Percentiles rank a stretch among this genome's conserved stretches.
phyloP scores from a whole-genome alignment of 2,329 filamentous ascomycete species.

The Botrytis hyacinthi region DNA sequence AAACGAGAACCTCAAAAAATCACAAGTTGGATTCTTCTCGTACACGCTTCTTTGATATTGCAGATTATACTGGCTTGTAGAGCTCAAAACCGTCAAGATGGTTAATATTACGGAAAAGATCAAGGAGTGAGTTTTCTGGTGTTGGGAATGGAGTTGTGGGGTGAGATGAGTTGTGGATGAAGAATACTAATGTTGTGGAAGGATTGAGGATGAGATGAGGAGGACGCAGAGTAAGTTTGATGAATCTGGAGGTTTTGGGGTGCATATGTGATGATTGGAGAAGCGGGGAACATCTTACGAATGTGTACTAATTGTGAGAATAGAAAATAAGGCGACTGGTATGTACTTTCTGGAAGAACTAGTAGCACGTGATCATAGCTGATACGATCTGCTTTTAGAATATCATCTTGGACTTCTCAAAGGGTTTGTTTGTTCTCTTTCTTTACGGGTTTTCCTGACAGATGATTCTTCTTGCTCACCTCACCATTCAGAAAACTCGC shows the following conservation, averaged over 20 bases:
- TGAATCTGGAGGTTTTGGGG: background rate
- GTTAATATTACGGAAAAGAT: slow-evolving; percentile 99
- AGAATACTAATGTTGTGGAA: slow-evolving; percentile 41
- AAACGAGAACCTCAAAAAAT: slow-evolving; percentile 13
- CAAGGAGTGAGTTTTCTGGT: slow-evolving; percentile 73
- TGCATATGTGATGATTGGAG: background rate
- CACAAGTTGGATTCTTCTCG: background rate
- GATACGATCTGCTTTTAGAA: slow-evolving; percentile 54
- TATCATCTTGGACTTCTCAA: slow-evolving; percentile 97
- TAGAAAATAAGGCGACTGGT: slow-evolving; percentile 99
- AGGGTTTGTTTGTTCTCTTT: slow-evolving; percentile 69
- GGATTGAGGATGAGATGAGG: slow-evolving; percentile 99
- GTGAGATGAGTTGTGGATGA: slow-evolving; percentile 14
- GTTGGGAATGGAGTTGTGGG: background rate
- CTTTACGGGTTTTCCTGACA: background rate
- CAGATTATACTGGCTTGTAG: background rate
- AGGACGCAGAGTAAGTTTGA: slow-evolving; percentile 84
- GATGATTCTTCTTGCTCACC: slow-evolving; percentile 3
- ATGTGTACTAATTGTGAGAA: background rate
- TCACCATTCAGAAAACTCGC: slow-evolving; percentile 75
- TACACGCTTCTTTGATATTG: background rate
- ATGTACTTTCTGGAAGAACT: slow-evolving; percentile 42
- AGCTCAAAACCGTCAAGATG: slow-evolving; percentile 57
- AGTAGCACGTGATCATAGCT: slow-evolving; percentile 38
- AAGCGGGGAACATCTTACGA: background rate